These are phyloP conservation scores for Jamesozyma rosinii DNA, from an alignment of 805 yeast species.

Conservation along the genomic window DNA sequence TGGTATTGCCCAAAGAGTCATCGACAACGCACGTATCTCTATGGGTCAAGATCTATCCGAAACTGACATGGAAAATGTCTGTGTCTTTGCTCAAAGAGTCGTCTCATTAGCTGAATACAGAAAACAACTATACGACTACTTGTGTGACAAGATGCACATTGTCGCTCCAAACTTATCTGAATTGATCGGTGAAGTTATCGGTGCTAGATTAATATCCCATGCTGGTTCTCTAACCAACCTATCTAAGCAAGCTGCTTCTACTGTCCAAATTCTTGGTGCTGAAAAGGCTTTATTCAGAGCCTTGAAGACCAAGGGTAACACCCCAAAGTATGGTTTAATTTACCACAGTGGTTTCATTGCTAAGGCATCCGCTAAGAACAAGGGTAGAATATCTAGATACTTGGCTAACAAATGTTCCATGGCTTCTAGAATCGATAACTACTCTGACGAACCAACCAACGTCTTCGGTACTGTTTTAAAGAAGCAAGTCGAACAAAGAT, in stretches of 20 bases:
- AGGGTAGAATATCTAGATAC: constrained; percentile 98
- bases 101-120: constrained; percentile 89
- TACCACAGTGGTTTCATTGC: constrained; percentile 93
- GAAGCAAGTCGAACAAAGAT: constrained; percentile 96
- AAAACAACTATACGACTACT: constrained; percentile 68
- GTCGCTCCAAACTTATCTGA: constrained; percentile 97
- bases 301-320: constrained; percentile 89
- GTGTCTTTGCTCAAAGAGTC: constrained; percentile 87
- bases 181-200: constrained; percentile 96
- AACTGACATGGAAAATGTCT: constrained; percentile 85
- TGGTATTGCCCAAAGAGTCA: constrained; percentile 80
- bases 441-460: constrained; percentile 86
- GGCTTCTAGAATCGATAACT: constrained; percentile 97
- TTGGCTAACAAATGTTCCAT: constrained; percentile 98
- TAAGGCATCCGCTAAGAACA: constrained; percentile 89
- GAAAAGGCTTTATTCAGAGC: constrained; percentile 96
- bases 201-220: constrained; percentile 95
- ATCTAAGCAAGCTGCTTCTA: constrained; percentile 97
- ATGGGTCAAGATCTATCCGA: constrained; percentile 98
- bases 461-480: constrained; percentile 85
- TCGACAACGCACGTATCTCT: constrained; percentile 91
- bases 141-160: constrained; percentile 91
- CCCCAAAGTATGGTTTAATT: constrained; percentile 92
- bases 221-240: constrained; percentile 95
- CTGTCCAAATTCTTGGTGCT: constrained; percentile 96